Conservation (phyloP, 2,329 filamentous ascomycete genomes). For the Dothistroma septosporum region DNA sequence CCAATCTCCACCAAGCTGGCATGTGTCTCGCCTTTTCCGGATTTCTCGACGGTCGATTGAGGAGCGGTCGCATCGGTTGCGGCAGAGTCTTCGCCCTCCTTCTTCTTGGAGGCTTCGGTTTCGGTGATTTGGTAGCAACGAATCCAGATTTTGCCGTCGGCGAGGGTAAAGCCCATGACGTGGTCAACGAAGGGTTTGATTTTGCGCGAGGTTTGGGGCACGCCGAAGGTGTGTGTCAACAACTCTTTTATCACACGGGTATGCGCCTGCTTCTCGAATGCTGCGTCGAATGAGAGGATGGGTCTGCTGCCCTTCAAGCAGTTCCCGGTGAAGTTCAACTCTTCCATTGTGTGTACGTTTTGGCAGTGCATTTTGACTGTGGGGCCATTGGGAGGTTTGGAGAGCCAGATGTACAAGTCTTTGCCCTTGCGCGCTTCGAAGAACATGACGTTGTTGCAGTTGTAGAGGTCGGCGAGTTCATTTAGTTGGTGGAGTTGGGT, state of each 20-base stretch:
- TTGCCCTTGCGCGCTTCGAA: conserved; percentile 93
- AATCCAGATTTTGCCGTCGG: conserved; percentile 93
- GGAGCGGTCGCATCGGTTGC: conserved; percentile 37
- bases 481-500: conserved; percentile 78
- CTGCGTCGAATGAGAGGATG: conserved; percentile 83
- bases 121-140: conserved; percentile 91
- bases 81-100: conserved; percentile 37
- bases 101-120: conserved; percentile 60
- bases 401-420: conserved; percentile 91
- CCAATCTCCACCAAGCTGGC: conserved; percentile 88
- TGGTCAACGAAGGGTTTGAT: conserved; percentile 96
- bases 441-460: conserved; percentile 91
- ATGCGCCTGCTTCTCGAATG: conserved; percentile 68
- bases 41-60: conserved; percentile 37
- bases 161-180: conserved; percentile 85
- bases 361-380: conserved; percentile 74
- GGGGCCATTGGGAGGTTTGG: conserved; percentile 81
- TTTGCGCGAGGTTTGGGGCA: conserved; percentile 81
- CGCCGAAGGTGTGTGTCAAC: conserved; percentile 84
- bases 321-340: conserved; percentile 94
- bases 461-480: conserved; percentile 73
- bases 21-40: conserved; percentile 59
- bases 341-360: conserved; percentile 84
- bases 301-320: conserved; percentile 91
- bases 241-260: conserved; percentile 83